phyloP scores from a whole-genome alignment of 805 yeast genomes.

The Saturnispora besseyi region DNA sequence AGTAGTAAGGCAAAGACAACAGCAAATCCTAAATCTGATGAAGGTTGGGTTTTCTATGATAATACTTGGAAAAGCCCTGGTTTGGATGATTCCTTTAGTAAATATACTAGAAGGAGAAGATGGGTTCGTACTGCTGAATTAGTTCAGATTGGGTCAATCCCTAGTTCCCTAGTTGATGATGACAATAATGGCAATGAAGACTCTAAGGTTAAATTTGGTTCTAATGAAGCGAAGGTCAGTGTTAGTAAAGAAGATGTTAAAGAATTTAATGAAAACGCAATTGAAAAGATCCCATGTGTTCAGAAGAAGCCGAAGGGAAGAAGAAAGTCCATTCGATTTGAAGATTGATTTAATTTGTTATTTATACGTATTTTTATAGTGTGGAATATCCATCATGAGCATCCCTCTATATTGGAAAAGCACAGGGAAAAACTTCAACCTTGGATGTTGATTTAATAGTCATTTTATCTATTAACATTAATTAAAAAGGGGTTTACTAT shows the following conservation, averaged over 20 bases:
- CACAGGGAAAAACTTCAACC: too few species aligned
- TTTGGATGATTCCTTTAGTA: constrained; percentile 78
- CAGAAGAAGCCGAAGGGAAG: neutral
- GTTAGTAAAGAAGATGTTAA: neutral
- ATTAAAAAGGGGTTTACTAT: neutral
- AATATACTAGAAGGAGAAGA: constrained; percentile 88
- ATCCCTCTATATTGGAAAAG: neutral
- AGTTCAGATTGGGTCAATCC: constrained; percentile 29
- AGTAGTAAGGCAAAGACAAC: constrained; percentile 50
- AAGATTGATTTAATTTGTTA: neutral
- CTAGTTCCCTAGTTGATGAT: neutral
- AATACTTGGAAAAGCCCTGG: constrained; percentile 92
- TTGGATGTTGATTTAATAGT: too few species aligned
- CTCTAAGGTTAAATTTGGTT: constrained; percentile 3
- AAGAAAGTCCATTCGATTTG: constrained; percentile 3
- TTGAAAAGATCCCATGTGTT: neutral
- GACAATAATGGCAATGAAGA: neutral
- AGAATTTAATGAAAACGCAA: neutral
- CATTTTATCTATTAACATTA: too few species aligned
- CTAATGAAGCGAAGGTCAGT: neutral
- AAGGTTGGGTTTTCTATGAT: constrained; percentile 83
- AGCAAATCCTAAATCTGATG: constrained; percentile 68
- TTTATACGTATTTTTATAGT: neutral
- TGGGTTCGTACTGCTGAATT: constrained; percentile 95
- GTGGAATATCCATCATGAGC: neutral